Percentiles rank a stretch among this genome's conserved stretches.
phyloP scores from a whole-genome alignment of 306 rosid genomes.

The Cucurbita ficifolia region DNA sequence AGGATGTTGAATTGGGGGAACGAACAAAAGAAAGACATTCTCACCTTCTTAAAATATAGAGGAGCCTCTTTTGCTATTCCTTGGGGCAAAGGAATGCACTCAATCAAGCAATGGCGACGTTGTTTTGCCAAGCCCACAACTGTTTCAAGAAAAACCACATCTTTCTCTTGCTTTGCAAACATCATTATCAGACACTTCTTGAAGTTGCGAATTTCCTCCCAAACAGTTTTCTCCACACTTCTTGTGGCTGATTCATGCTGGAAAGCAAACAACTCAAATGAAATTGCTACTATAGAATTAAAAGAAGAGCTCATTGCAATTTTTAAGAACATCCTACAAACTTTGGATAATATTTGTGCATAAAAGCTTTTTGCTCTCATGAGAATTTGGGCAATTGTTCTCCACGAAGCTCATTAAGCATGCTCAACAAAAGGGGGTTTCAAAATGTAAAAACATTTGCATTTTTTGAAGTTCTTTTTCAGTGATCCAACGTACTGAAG shows the following conservation, averaged over 20 bases:
- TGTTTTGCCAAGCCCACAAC: conserved; percentile 76
- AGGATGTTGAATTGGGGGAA: background rate
- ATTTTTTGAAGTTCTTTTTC: background rate
- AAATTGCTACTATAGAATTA: background rate
- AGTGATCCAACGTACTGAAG: background rate
- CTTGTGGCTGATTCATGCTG: conserved; percentile 89
- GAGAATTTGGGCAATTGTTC: background rate
- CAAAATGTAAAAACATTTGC: background rate
- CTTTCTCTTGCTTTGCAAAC: conserved; percentile 82
- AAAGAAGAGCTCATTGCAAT: background rate
- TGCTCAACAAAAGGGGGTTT: background rate
- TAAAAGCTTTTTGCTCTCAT: background rate
- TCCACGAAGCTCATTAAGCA: background rate
- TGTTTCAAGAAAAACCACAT: conserved; percentile 81
- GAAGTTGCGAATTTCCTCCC: conserved; percentile 87
- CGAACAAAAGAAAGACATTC: background rate
- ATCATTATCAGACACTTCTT: conserved; percentile 90
- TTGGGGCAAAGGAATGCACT: conserved; percentile 73
- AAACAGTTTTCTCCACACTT: conserved; percentile 51
- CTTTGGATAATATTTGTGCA: background rate
- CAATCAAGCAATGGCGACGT: conserved; percentile 62
- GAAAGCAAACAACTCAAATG: background rate
- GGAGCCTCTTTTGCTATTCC: conserved; percentile 77
- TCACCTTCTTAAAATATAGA: conserved; percentile 71
- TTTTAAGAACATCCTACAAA: background rate